These are phyloP conservation scores for Fusarium napiforme DNA, from an alignment of 2,329 filamentous ascomycete species.

Conservation along the genomic window DNA sequence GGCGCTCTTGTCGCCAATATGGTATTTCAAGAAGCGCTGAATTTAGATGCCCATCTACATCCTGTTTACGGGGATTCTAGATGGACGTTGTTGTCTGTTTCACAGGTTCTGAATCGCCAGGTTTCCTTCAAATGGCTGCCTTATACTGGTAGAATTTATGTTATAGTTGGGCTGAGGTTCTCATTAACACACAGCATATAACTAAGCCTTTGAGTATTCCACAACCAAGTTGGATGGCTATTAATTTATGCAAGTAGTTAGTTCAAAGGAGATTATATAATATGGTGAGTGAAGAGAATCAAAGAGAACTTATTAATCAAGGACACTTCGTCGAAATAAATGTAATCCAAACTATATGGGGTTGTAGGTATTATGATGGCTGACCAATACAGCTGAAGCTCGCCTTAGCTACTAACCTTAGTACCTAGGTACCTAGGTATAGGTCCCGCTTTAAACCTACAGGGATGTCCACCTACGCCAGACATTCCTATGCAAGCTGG, in stretches of 20 bases:
- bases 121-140: background rate
- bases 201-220: background rate
- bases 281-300: background rate
- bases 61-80: background rate
- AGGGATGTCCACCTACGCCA: conserved; percentile 28
- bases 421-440: background rate
- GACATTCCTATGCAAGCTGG: conserved; percentile 46
- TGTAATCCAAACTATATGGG: background rate
- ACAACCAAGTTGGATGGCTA: background rate
- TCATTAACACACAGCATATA: background rate
- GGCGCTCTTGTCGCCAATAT: background rate
- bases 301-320: background rate
- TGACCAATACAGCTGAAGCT: conserved; percentile 24
- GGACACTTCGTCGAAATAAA: background rate
- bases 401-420: conserved; percentile 21
- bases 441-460: conserved; percentile 33
- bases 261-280: background rate
- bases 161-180: background rate
- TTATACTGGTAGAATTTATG: background rate
- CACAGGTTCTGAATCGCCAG: background rate
- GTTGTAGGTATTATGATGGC: background rate
- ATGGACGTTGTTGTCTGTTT: background rate
- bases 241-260: background rate
- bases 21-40: background rate
- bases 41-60: background rate